phyloP scores from a whole-genome alignment of 2,329 filamentous ascomycete genomes.

The Shiraia sp. region DNA sequence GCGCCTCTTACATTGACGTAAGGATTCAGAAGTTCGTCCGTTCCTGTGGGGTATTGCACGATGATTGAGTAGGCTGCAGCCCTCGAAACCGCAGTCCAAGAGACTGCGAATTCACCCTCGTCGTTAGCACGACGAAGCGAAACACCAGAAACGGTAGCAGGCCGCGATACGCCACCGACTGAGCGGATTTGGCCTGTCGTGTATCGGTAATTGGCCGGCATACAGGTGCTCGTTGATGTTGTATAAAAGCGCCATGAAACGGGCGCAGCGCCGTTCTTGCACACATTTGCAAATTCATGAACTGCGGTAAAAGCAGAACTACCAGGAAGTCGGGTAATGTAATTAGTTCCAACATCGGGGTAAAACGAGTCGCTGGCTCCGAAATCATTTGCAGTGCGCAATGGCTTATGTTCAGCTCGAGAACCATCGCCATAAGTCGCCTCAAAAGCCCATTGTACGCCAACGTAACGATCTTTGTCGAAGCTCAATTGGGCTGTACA shows the following conservation, averaged over 20 bases:
- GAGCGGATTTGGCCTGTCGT: conserved; percentile 4
- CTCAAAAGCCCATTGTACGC: conserved; percentile 11
- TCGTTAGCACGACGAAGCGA: conserved; percentile 4
- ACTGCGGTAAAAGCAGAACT: conserved; percentile 11
- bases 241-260: conserved; percentile 10
- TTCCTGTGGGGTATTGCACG: conserved; percentile 10
- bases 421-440: conserved; percentile 9
- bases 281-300: conserved; percentile 11
- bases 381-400: conserved; percentile 3
- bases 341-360: conserved; percentile 8
- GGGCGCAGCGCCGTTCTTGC: conserved; percentile 6
- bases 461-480: conserved; percentile 9
- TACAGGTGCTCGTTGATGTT: neutral
- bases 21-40: conserved; percentile 7
- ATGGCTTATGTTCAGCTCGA: conserved; percentile 2
- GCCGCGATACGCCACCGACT: neutral
- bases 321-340: conserved; percentile 5
- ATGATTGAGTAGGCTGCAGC: conserved; percentile 11
- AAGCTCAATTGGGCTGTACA: conserved; percentile 10
- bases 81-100: conserved; percentile 5
- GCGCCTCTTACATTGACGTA: conserved; percentile 10
- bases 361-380: conserved; percentile 9
- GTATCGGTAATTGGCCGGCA: neutral
- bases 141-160: conserved; percentile 3
- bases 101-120: conserved; percentile 7